Evolutionary conservation across 176 grass and related monocot genomes (phyloP).

Genomic region (Carex kokanica): DNA sequence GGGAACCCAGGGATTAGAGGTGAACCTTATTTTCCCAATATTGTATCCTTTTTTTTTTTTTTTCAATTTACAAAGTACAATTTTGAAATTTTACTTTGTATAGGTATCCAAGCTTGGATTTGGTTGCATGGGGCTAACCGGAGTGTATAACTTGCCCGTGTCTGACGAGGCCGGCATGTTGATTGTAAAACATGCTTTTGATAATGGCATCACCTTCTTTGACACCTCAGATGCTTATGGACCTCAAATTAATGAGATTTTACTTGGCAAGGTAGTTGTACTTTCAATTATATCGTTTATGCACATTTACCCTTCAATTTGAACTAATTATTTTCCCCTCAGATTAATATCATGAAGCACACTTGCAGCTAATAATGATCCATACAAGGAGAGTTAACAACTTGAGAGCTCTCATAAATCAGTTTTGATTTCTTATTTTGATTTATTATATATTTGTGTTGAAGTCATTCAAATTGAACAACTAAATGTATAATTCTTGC

Average conservation of each 20-base stretch:
- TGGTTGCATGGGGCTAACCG: slow-evolving; percentile 60
- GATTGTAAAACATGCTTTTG: slow-evolving; percentile 66
- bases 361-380: background rate
- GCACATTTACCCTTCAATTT: background rate
- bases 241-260: slow-evolving; percentile 55
- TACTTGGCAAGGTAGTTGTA: slow-evolving; percentile 57
- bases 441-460: background rate
- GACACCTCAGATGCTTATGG: slow-evolving; percentile 80
- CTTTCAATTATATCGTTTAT: background rate
- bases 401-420: background rate
- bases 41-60: background rate
- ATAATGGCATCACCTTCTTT: slow-evolving; percentile 70
- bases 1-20: slow-evolving; percentile 41
- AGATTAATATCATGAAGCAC: background rate
- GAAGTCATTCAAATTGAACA: background rate
- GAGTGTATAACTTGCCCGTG: slow-evolving; percentile 47
- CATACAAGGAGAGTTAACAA: background rate
- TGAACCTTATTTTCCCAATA: background rate
- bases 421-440: too few species aligned
- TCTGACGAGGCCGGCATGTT: slow-evolving; percentile 45
- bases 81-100: background rate
- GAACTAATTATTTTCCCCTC: background rate
- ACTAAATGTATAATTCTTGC: background rate
- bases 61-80: background rate
- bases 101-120: slow-evolving; percentile 87